Base-by-base conservation (phyloP, 108 stramenopile genomes). In the Cylindrotheca fusiformis region DNA sequence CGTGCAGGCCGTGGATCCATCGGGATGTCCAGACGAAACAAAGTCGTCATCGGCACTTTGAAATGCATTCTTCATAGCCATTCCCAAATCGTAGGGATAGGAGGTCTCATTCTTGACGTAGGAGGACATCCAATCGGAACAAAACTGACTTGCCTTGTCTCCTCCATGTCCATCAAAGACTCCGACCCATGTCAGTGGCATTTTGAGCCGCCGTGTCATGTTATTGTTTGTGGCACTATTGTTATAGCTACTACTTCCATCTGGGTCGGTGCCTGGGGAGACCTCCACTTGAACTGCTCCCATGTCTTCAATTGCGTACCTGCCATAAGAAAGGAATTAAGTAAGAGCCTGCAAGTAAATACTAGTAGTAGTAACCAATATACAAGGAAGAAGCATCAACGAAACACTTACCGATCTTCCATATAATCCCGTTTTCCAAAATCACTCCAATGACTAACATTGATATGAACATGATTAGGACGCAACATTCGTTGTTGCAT, bases 151-250 rank as follows among this genome's bases (percentile, higher is more conserved):
- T 10, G 93, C 94, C 51, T 94, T 85, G 33, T 85, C 86, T 36
- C 96, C 95, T 20, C 97, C 97, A 60, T 99, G 98, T 0, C 98
- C 98, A 68, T 99, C 98, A 69, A 94, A 99, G 1, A 97, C 86
- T 18, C 93, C 97, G 24, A 77, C 41, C 48, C 68, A 74, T 18
- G 80, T 81, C 3, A 87, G 50, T 6, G 80, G 85, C 79, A 82
- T 79, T 30, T 77, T 84, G 44, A 80, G 57, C 29, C 78, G 75
- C 21, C 77, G 67, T 27, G 61, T 72, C 36, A 61, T 57, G 21
- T 44, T 62, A 20, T 57, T 64, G n/a, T 45, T 69, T 5, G 21
- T 36, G 1, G 25, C 29, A 3, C 58, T 31, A 2, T 56, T 4
- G 18, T 52, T 51, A 21, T 45, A 24, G 18, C 58, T 69, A n/a